Conservation (phyloP, 192 early-diverging fungal species). For the Oehlia diaphana region DNA sequence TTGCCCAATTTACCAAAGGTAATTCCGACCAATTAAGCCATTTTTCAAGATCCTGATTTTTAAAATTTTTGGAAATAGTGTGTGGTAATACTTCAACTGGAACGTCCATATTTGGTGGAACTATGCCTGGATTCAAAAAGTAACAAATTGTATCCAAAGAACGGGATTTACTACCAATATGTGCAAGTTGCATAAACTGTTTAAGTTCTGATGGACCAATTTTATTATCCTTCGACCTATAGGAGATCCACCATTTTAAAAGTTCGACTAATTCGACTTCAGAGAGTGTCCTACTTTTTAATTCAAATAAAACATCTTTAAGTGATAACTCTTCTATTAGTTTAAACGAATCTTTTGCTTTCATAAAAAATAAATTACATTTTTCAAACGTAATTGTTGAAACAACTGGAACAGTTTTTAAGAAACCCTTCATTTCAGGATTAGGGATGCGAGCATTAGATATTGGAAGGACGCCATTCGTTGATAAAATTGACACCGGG, state of each 20-base stretch:
- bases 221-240: constrained; percentile 24
- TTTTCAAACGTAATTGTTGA: constrained; percentile 47
- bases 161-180: constrained; percentile 32
- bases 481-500: constrained; percentile 64
- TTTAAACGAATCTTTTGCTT: constrained; percentile 39
- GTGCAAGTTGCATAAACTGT: background rate
- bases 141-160: constrained; percentile 54
- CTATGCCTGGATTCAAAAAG: constrained; percentile 50
- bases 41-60: constrained; percentile 2
- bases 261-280: constrained; percentile 62
- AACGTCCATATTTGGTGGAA: constrained; percentile 8
- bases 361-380: constrained; percentile 58
- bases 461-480: constrained; percentile 59
- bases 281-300: constrained; percentile 55
- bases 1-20: background rate
- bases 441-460: constrained; percentile 63
- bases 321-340: constrained; percentile 52
- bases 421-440: constrained; percentile 52
- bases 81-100: constrained; percentile 1
- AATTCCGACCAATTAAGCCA: constrained; percentile 6
- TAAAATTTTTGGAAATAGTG: background rate
- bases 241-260: constrained; percentile 77
- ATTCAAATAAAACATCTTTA: constrained; percentile 66
- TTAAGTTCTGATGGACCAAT: background rate
- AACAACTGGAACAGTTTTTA: constrained; percentile 66